Evolutionary conservation across 2,329 filamentous ascomycete genomes (phyloP).

Genomic region (Pseudocercospora cruenta): DNA sequence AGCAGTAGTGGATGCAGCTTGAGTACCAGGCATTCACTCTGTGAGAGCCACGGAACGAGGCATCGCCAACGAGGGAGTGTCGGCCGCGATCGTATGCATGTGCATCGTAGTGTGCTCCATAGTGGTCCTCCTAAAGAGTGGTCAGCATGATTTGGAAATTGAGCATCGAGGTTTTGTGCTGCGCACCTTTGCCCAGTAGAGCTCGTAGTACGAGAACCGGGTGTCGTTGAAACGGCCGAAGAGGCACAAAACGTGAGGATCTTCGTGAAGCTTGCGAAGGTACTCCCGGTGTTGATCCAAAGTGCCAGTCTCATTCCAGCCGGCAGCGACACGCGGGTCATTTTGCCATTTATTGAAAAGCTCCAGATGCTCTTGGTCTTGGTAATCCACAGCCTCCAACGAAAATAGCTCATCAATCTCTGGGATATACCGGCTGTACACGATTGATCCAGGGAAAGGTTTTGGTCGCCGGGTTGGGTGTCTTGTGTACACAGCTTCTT

Average conservation of each 20-base stretch:
- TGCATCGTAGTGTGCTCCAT: slow-evolving; percentile 61
- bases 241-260: slow-evolving; percentile 72
- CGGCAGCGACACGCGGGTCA: slow-evolving; percentile 75
- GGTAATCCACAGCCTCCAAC: slow-evolving; percentile 71
- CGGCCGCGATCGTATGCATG: slow-evolving; percentile 61
- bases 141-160: slow-evolving; percentile 8
- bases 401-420: slow-evolving; percentile 76
- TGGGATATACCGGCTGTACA: slow-evolving; percentile 79
- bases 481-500: slow-evolving; percentile 59
- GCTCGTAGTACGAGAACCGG: slow-evolving; percentile 76
- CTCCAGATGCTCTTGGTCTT: slow-evolving; percentile 64
- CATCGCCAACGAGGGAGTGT: slow-evolving; percentile 64
- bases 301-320: slow-evolving; percentile 78
- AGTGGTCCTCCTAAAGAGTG: slow-evolving; percentile 57
- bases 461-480: slow-evolving; percentile 75
- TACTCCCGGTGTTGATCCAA: slow-evolving; percentile 75
- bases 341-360: slow-evolving; percentile 82
- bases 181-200: slow-evolving; percentile 69
- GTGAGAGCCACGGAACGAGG: slow-evolving; percentile 57
- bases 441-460: slow-evolving; percentile 68
- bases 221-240: slow-evolving; percentile 72
- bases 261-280: slow-evolving; percentile 67
- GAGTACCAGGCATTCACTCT: slow-evolving; percentile 63
- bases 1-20: slow-evolving; percentile 61
- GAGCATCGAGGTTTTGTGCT: slow-evolving; percentile 39